Evolutionary conservation across 345 rosid genomes (phyloP), one percentile per base, ranked within the genome.

Genomic region (Conringia planisiliqua): DNA sequence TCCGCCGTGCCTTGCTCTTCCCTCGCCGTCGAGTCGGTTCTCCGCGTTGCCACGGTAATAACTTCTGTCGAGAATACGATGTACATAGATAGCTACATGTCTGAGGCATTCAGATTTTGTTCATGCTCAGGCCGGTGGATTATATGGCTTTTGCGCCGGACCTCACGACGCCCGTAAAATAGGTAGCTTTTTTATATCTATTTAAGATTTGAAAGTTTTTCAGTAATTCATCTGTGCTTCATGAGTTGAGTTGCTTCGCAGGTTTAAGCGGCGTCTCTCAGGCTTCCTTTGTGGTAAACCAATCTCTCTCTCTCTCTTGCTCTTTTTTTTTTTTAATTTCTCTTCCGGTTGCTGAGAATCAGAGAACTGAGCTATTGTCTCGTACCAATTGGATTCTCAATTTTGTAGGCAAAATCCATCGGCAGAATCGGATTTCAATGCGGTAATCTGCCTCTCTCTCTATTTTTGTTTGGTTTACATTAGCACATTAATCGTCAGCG

Each of bases 1-100:
- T 76, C 75, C 80, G 80, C 69, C 73, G 73, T 83, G 58, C 97
- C 95, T n/a, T 91, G 98, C 79, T 85, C 97, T 62, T 91, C 96
- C 38, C 82, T 87, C 63, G 82, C 90, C 73, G 87, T 86, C 11
- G 91, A 86, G 33, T 84, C 92, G 66, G 68, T 83, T 66, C 59
- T 89, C 44, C 90, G 94, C 12, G 82, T 88, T 39, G 88, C 91
- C 42, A 81, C 89, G 76, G 96, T 91, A 66, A 35, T 4, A 10
- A 29, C 16, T 5, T 35, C 32, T 62, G 12, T 39, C 12, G 38
- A 7, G 46, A 42, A 13, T 27, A 16, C 13, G 40, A n/a, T 6
- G 0, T 55, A 3, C 7, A 29, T 20, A 10, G 5, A 10, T 50
- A 6, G 2, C 1, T 17, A 13, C 14, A 9, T 57, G 14, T 14